Conservation (phyloP, 768 basidiomycete species). For the Psilocybe subaeruginosa region DNA sequence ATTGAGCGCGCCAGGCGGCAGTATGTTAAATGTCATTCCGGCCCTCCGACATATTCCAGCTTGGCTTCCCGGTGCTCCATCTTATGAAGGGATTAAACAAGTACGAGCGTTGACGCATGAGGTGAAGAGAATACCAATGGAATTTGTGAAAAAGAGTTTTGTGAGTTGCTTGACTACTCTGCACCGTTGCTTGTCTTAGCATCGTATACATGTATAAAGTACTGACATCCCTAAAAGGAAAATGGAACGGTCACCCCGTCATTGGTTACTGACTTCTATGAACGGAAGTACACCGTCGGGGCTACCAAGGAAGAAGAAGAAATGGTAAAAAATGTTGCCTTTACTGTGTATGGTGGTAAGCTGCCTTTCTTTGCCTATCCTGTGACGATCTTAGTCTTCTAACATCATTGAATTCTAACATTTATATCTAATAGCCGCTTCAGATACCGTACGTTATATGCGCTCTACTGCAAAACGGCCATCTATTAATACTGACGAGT, state of each 20-base stretch:
- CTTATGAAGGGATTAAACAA: neutral
- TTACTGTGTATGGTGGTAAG: slow-evolving; percentile 17
- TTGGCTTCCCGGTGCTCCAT: slow-evolving; percentile 13
- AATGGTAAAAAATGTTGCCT: slow-evolving; percentile 6
- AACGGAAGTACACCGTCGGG: neutral
- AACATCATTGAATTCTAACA: neutral
- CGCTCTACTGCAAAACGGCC: neutral
- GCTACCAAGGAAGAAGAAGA: slow-evolving; percentile 6
- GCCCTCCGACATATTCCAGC: slow-evolving; percentile 14
- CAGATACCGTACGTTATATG: neutral
- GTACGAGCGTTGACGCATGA: neutral
- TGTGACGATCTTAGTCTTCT: neutral
- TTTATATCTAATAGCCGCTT: slow-evolving; percentile 2
- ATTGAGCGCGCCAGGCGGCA: slow-evolving; percentile 8
- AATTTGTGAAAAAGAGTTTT: neutral
- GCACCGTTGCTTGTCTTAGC: neutral
- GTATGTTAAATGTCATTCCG: slow-evolving; percentile 16
- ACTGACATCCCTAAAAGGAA: neutral
- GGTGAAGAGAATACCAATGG: slow-evolving; percentile 1
- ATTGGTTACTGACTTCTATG: neutral
- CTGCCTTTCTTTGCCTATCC: neutral
- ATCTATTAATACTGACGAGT: neutral
- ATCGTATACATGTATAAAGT: neutral
- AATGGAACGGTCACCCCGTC: neutral
- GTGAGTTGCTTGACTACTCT: neutral